Percentiles rank a stretch among this genome's conserved stretches.
These are phyloP conservation scores for Arthroderma sp. DNA, from an alignment of 2,329 filamentous ascomycete species.

Conservation along the genomic window DNA sequence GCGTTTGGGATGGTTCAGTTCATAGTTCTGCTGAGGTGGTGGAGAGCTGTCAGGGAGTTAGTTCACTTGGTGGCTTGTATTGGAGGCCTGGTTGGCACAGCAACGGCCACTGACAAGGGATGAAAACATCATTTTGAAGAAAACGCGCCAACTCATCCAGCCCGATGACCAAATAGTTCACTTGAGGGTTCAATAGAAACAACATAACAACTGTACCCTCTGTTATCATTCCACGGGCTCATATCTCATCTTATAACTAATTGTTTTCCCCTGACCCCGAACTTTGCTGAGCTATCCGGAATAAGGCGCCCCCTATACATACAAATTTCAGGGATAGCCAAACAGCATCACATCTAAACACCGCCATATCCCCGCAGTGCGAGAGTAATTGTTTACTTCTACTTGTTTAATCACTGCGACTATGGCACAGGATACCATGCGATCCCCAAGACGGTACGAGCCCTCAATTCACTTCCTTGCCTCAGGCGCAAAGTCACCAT, in stretches of 20 bases:
- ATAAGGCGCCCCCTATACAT: neutral
- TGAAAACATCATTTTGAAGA: neutral
- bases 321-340: neutral
- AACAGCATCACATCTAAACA: neutral
- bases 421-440: neutral
- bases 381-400: no score
- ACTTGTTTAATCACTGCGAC: neutral
- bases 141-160: neutral
- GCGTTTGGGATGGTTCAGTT: neutral
- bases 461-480: neutral
- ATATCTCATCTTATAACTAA: neutral
- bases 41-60: no score
- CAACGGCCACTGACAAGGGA: neutral
- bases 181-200: neutral
- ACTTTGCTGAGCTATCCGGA: neutral
- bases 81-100: slow-evolving; percentile 2
- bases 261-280: neutral
- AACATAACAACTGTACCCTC: neutral
- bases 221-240: neutral
- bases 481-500: neutral
- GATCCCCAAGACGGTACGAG: neutral
- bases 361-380: no score
- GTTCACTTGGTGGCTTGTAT: neutral
- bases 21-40: neutral
- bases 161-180: neutral